Evolutionary conservation across 495 filamentous ascomycete species (phyloP), one percentile per base, ranked within the genome.

Genomic region (Aspergillus sclerotiicarbonarius): DNA sequence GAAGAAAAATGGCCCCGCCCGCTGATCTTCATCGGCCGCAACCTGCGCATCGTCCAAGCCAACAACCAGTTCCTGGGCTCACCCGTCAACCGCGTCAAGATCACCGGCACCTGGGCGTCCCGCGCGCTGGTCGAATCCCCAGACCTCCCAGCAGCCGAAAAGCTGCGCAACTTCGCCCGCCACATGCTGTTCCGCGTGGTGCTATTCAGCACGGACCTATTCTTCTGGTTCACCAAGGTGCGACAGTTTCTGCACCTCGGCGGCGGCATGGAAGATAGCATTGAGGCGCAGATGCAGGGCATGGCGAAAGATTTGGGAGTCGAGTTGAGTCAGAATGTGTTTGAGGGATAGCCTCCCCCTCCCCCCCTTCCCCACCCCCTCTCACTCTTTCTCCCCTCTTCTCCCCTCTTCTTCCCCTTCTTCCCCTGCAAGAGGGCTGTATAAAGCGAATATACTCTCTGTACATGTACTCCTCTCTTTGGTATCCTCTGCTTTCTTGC

Each of bases 11-110:
- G 91, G 89, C 94, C 94, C 0, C 85, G 86, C 54, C 91, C 96
- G 63, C 87, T 98, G 49, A 85, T 98, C 64, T 98, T 98, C 74
- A 92, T 98, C 66, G 92, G 92, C 2, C 85, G 94, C 6, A 97
- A 96, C 67, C 83, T 98, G 77, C 86, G 94, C 19, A 98, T 98
- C 66, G 93, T 98, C 9, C 87, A 90, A 68, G 85, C 77, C 0
- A 90, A 90, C 67, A 90, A 90, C 63, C 87, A 89, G 58, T 93
- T 87, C 72, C 82, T 98, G 21, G 93, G 94, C 44, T 92, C 89
- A 0, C 94, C 94, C 0, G 92, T 98, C 15, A 98, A 98, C 69
- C 77, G 94, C 1, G 86, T 98, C 62, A 97, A 96, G 76, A 91
- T 96, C 64, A 96, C 92, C 35, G 93, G 92, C 13, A 80, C 80